Percentiles rank a stretch among this genome's conserved stretches.
Conservation (phyloP, 139 green algal genomes). For the Gonium pectorale region DNA sequence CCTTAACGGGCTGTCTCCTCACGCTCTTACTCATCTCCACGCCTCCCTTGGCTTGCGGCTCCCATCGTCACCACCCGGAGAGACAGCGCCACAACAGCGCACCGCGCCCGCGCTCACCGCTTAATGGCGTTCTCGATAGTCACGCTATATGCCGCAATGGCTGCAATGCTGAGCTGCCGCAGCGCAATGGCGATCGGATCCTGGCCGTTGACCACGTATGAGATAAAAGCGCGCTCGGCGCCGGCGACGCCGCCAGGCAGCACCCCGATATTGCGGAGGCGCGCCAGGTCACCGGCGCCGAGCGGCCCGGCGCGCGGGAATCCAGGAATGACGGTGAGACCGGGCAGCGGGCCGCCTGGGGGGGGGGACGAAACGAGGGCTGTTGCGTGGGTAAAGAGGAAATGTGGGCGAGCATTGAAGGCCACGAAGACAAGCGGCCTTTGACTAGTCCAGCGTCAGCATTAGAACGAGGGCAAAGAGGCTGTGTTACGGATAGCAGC, state of each 20-base stretch:
- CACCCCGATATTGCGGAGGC: not conserved
- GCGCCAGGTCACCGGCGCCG: not conserved
- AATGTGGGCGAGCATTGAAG: too few relatives aligned
- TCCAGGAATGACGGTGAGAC: constrained; percentile 24
- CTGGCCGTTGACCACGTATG: not conserved
- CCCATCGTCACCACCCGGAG: too few relatives aligned
- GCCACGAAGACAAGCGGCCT: too few relatives aligned
- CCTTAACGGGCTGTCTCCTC: not conserved
- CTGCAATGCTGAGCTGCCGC: constrained; percentile 21
- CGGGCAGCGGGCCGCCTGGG: constrained; percentile 17
- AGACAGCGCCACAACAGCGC: too few relatives aligned
- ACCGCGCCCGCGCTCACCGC: not conserved
- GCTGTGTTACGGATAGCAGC: too few relatives aligned
- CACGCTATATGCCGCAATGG: not conserved
- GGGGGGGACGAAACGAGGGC: too few relatives aligned
- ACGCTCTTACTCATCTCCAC: not conserved
- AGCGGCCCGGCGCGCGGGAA: not conserved
- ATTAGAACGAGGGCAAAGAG: too few relatives aligned
- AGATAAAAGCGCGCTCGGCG: not conserved
- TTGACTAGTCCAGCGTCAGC: too few relatives aligned
- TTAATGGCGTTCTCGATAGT: not conserved
- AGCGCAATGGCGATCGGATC: constrained; percentile 26
- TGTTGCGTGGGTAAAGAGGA: too few relatives aligned
- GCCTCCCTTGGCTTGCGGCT: too few relatives aligned
- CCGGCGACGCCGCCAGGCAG: not conserved